Base-by-base conservation (phyloP, 495 filamentous ascomycete species). In the Podospora tetraspora region DNA sequence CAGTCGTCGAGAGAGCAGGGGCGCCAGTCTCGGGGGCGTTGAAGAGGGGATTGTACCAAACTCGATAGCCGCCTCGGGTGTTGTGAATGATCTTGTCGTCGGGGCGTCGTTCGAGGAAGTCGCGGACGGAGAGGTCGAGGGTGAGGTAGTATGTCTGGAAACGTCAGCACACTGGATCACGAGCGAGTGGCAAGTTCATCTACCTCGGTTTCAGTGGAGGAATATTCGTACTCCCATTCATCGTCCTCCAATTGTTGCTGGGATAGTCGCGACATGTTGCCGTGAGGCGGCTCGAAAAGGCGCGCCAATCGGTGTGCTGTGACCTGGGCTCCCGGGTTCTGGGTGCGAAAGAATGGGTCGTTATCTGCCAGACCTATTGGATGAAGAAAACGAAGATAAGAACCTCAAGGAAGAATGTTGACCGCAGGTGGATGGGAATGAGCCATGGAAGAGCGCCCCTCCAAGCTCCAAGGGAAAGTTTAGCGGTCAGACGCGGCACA, bases 191-290 rank as follows among this genome's bases (percentile, higher is more conserved):
- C 57, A 9, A 43, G 1, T 34, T 1, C 25, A 16, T n/a, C 16
- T 52, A 52, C 43, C 43, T 52, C 43, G 43, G 43, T 84, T 66
- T 87, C 83, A 2, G 84, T 85, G 9, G 78, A 72, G 0, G 85
- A 87, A 69, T 87, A 87, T 61, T 87, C 85, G 68, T 86, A 86
- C 66, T 87, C 85, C 84, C 84, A 87, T 61, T 85, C 85, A 19
- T 83, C 78, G 61, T 82, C 75, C 1, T 83, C 82, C 59, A 29
- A 34, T 7, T 10, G 30, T 8, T 34, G 23, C 1, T 37, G 43
- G 0, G 22, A 62, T 19, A 37, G 58, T 63, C 29, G 64, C 34
- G 66, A 66, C 34, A 62, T 29, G 60, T n/a, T 23, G 37, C 19
- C 6, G 59, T 30, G 37, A n/a, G 13, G 57, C 57, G 13, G 57